Base-by-base conservation (phyloP, 441 rosid species). In the Populus hybrid region DNA sequence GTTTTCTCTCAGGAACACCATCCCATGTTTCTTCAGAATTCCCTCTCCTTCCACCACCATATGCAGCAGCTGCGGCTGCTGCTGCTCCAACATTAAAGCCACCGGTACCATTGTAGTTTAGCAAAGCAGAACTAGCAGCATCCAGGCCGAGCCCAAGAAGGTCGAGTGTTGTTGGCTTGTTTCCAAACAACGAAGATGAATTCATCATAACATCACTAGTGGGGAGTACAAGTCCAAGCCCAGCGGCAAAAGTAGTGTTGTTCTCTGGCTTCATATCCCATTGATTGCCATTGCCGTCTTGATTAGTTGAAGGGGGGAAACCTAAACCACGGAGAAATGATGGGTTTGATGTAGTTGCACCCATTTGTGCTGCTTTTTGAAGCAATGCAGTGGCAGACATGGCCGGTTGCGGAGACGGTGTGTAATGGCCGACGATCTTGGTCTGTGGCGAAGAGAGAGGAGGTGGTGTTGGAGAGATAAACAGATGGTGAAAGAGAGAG, bases 311-410 rank as follows among this genome's bases (percentile, higher is more conserved):
- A 19, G 89, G 69, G 10, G 89, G 80, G 65, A 91, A 80, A 1
- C 98, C 95, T 50, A 93, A 75, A n/a, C 98, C 89, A 0, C 86
- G 88, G 19, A 93, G 91, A 70, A 91, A 81, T 0, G 97, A 89
- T 0, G 89, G 75, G 80, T 85, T 91, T 2, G 98, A 86, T 50
- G 98, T 85, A 3, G 93, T 66, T 16, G 95, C 87, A 23, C 97
- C 98, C 88, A 94, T 86, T 79, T 91, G 93, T 16, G 98, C 98
- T 42, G 98, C 98, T 72, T 91, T 94, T 67, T 93, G 97, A 53
- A 94, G 95, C 86, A 94, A 82, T 38, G 98, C 98, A 0, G 98
- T 94, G 9, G 98, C 98, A 2, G 98, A 93, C 94, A 95, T 91
- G 8, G 94, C 86, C 0, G 97, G 90, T 40, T 81, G 93, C 32